Conservation (phyloP, 2,329 filamentous ascomycete genomes). For the Cryphonectria parasitica region DNA sequence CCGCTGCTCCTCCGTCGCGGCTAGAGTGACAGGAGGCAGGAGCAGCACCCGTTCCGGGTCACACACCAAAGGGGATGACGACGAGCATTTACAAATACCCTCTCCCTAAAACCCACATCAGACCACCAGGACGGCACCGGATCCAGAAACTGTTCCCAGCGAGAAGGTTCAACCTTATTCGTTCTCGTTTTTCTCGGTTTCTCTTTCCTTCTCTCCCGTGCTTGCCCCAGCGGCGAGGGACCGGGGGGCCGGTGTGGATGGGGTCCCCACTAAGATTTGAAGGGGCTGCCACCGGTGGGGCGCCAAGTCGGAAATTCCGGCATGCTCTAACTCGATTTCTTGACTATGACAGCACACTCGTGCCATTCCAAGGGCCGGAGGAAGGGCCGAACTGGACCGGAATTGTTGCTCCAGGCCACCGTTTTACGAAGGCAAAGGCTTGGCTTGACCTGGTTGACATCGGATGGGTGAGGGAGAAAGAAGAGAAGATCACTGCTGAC, state of each 20-base stretch:
- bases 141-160: neutral
- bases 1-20: slow-evolving; percentile 18
- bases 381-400: neutral
- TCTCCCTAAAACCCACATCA: neutral
- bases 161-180: neutral
- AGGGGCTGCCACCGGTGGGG: neutral
- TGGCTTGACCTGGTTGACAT: neutral
- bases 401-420: neutral
- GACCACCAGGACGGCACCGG: too few relatives aligned
- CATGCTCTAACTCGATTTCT: too few relatives aligned
- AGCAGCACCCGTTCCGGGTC: neutral
- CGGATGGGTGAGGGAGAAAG: neutral
- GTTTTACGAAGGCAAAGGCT: neutral
- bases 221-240: neutral
- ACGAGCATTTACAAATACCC: neutral
- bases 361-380: neutral
- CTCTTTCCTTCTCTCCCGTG: neutral
- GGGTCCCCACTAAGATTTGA: neutral
- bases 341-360: neutral
- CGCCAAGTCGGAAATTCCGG: slow-evolving; percentile 5
- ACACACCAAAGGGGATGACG: slow-evolving; percentile 6
- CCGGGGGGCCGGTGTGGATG: too few relatives aligned
- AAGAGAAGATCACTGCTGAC: neutral
- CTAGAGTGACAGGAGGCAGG: slow-evolving; percentile 22
- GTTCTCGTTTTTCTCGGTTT: neutral